phyloP scores from a whole-genome alignment of 202 grass and related monocot genomes.

The Zoysia matrella region DNA sequence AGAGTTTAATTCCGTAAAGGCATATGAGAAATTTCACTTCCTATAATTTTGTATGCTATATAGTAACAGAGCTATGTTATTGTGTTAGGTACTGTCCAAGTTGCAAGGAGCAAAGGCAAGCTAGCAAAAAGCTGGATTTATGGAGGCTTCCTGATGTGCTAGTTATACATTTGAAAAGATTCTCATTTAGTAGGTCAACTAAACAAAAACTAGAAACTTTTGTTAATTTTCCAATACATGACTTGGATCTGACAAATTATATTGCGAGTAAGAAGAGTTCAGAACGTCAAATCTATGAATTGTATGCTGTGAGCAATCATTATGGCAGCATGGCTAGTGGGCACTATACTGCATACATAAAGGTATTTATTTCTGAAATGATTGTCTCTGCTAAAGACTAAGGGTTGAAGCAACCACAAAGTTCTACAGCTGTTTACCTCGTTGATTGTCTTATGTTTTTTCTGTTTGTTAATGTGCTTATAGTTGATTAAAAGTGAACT shows the following conservation, averaged over 20 bases:
- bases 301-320: no score
- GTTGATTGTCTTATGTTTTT: slow-evolving; percentile 3
- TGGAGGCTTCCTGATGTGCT: slow-evolving; percentile 99
- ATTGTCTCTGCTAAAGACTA: slow-evolving; percentile 18
- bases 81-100: slow-evolving; percentile 89
- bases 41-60: neutral
- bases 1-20: neutral
- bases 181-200: slow-evolving; percentile 92
- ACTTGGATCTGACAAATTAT: slow-evolving; percentile 76
- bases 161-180: slow-evolving; percentile 98
- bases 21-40: slow-evolving; percentile 21
- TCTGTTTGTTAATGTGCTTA: neutral
- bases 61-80: slow-evolving; percentile 34
- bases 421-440: neutral
- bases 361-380: slow-evolving; percentile 56
- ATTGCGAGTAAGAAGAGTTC: no score
- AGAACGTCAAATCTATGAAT: no score
- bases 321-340: slow-evolving; percentile 43
- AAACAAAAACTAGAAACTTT: slow-evolving; percentile 97
- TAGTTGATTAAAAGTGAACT: no score
- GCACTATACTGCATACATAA: slow-evolving; percentile 97
- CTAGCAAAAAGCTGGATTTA: slow-evolving; percentile 99
- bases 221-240: slow-evolving; percentile 96
- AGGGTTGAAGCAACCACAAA: neutral
- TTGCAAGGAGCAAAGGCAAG: slow-evolving; percentile 98